These are phyloP conservation scores for Solanum medicagineum DNA, from an alignment of 257 asterid genomes.

Conservation along the genomic window DNA sequence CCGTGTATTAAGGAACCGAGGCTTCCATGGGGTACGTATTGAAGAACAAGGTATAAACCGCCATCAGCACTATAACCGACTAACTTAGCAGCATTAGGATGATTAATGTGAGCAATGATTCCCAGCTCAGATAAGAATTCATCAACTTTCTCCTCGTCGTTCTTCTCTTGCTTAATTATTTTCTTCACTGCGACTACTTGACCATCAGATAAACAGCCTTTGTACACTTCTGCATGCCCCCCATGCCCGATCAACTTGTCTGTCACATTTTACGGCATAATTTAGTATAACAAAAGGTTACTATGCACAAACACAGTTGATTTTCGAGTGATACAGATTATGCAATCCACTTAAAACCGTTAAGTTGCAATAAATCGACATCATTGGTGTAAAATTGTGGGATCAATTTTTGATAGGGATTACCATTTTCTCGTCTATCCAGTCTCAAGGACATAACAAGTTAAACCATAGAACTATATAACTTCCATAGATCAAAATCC, in stretches of 20 bases:
- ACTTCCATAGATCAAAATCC: not conserved
- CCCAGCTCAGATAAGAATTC: slow-evolving; percentile 90
- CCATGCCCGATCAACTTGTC: slow-evolving; percentile 83
- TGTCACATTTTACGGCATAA: slow-evolving; percentile 1
- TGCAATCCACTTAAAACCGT: too few relatives aligned
- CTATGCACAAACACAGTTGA: not conserved
- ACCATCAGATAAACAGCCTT: slow-evolving; percentile 63
- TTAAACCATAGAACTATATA: not conserved
- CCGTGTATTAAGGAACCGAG: slow-evolving; percentile 64
- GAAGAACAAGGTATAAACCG: slow-evolving; percentile 77
- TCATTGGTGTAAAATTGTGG: too few relatives aligned
- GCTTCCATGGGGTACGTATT: slow-evolving; percentile 63
- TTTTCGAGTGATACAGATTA: not conserved
- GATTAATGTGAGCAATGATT: slow-evolving; percentile 82
- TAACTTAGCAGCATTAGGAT: slow-evolving; percentile 69
- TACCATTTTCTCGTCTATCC: not conserved
- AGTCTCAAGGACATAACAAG: not conserved
- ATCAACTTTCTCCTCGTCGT: slow-evolving; percentile 63
- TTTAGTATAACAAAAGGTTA: not conserved
- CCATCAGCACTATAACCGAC: slow-evolving; percentile 69
- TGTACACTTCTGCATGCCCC: slow-evolving; percentile 90
- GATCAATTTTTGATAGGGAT: not conserved
- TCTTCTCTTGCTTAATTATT: slow-evolving; percentile 43
- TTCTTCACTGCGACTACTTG: slow-evolving; percentile 81
- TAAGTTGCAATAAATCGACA: too few relatives aligned